Evolutionary conservation across 257 asterid species (phyloP).

Genomic region (Solanum bukasovii): DNA sequence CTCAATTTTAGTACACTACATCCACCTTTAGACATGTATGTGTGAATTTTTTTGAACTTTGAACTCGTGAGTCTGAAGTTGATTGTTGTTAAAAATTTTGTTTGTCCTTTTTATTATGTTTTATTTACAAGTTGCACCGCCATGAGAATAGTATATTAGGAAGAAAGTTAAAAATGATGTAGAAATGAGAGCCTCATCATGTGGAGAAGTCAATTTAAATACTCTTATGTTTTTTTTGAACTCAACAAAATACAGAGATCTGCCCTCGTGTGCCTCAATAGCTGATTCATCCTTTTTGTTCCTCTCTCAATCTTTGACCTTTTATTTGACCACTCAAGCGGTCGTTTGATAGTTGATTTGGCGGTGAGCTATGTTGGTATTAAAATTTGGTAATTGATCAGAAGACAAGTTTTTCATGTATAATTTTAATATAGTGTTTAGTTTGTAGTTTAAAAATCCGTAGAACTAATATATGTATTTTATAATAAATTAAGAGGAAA

Average conservation of each 20-base stretch:
- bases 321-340: neutral
- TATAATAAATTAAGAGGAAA: no score
- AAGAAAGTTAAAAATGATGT: neutral
- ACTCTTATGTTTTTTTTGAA: neutral
- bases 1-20: neutral
- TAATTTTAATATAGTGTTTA: no score
- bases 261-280: neutral
- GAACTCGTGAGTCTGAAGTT: neutral
- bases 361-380: rapidly evolving
- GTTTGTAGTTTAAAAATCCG: neutral
- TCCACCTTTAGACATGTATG: neutral
- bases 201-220: neutral
- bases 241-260: neutral
- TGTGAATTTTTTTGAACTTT: no score
- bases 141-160: neutral
- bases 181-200: neutral
- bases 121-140: neutral
- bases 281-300: slow-evolving; percentile 1
- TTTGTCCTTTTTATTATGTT: neutral
- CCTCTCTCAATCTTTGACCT: neutral
- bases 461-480: no score
- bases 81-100: neutral
- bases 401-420: no score
- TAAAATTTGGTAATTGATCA: no score
- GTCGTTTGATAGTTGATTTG: neutral